phyloP scores from a whole-genome alignment of 306 rosid genomes.

The Ormosia semicastrata region DNA sequence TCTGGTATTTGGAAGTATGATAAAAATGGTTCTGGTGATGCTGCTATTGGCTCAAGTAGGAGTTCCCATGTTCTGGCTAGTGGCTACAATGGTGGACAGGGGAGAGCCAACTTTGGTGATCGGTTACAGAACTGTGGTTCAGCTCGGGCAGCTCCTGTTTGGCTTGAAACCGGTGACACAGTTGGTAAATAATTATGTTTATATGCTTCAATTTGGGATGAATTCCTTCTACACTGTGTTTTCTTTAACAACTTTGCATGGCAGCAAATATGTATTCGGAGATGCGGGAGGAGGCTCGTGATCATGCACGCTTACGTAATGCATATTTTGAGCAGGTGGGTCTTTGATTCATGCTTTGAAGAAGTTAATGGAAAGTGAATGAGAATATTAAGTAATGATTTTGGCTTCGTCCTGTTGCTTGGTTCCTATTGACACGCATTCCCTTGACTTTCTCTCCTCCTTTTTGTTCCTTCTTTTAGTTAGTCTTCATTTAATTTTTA shows the following conservation, averaged over 20 bases:
- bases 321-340: slow-evolving; percentile 85
- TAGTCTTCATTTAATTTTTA: not conserved
- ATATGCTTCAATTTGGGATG: slow-evolving; percentile 30
- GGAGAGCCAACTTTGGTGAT: slow-evolving; percentile 54
- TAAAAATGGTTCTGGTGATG: slow-evolving; percentile 56
- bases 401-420: not conserved
- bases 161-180: slow-evolving; percentile 89
- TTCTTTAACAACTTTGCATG: slow-evolving; percentile 48
- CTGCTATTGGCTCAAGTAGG: slow-evolving; percentile 71
- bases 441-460: not conserved
- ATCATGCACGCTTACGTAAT: slow-evolving; percentile 79
- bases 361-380: not conserved
- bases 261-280: slow-evolving; percentile 81
- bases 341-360: not conserved
- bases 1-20: slow-evolving; percentile 76
- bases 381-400: not conserved
- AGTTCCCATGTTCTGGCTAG: slow-evolving; percentile 53
- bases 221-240: slow-evolving; percentile 18
- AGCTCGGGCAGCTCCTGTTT: slow-evolving; percentile 62
- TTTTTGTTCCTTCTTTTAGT: not conserved
- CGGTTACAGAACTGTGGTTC: slow-evolving; percentile 60
- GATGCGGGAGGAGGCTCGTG: slow-evolving; percentile 85
- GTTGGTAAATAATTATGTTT: slow-evolving; percentile 65
- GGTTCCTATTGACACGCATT: not conserved
- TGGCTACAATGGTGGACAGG: slow-evolving; percentile 53